These are phyloP conservation scores for Cynara cardunculus DNA, from an alignment of 129 eudicot genomes.

Conservation along the genomic window DNA sequence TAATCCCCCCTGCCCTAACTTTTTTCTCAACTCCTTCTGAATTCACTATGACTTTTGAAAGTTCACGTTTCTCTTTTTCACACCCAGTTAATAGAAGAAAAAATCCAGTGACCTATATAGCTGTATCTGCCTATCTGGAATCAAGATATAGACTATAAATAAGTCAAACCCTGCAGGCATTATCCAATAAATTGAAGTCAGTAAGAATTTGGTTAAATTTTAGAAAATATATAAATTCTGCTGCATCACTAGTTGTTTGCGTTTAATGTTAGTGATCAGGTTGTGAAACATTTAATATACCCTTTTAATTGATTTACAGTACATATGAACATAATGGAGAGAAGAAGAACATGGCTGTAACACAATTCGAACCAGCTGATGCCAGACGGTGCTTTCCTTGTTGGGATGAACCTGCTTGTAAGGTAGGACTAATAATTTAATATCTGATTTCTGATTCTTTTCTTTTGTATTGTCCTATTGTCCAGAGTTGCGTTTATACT, in stretches of 20 bases:
- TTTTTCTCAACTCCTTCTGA: not conserved
- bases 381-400: slow-evolving; percentile 98
- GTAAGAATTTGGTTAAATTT: not conserved
- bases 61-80: not conserved
- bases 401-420: slow-evolving; percentile 99
- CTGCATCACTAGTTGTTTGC: not conserved
- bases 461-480: not conserved
- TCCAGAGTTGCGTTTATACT: not conserved
- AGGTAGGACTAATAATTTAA: slow-evolving; percentile 42
- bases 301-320: slow-evolving; percentile 31
- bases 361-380: slow-evolving; percentile 98
- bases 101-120: not conserved
- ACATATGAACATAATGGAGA: slow-evolving; percentile 80
- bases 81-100: not conserved
- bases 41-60: not conserved
- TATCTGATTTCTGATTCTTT: not conserved
- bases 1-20: not conserved
- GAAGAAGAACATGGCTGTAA: slow-evolving; percentile 94
- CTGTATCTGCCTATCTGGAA: not conserved
- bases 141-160: not conserved
- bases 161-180: not conserved
- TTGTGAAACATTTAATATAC: not conserved
- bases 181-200: not conserved
- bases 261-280: slow-evolving; percentile 2
- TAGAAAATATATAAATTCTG: not conserved